Conservation (phyloP, 2,329 filamentous ascomycete species). For the Verticillium nonalfalfae region DNA sequence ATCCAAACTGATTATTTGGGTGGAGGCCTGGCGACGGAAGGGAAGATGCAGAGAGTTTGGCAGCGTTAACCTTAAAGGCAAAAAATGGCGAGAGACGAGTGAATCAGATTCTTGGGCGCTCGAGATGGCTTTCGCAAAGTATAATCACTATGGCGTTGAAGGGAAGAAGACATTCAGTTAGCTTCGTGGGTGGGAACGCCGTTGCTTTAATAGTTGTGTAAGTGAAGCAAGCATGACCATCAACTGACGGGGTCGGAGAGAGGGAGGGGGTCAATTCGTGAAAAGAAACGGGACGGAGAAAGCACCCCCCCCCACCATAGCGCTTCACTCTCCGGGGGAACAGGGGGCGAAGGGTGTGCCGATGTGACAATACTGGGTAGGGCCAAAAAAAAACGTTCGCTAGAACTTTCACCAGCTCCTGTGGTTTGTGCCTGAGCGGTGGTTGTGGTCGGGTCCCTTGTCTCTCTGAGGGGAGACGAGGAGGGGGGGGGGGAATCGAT, state of each 20-base stretch:
- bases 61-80: background rate
- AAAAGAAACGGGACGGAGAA: background rate
- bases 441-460: background rate
- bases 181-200: background rate
- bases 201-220: background rate
- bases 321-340: background rate
- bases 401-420: background rate
- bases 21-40: background rate
- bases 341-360: slow-evolving; percentile 6
- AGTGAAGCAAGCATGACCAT: background rate
- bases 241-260: background rate
- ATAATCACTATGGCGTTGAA: background rate
- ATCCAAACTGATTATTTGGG: background rate
- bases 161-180: background rate
- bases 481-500: background rate
- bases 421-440: background rate
- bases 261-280: slow-evolving; percentile 5
- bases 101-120: background rate
- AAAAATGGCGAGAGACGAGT: background rate
- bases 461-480: background rate
- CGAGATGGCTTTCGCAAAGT: background rate
- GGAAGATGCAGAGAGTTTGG: background rate
- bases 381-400: background rate
- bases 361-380: background rate
- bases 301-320: too few species aligned